Base-by-base conservation (phyloP, 805 yeast genomes). In the Candida coleopterorum region DNA sequence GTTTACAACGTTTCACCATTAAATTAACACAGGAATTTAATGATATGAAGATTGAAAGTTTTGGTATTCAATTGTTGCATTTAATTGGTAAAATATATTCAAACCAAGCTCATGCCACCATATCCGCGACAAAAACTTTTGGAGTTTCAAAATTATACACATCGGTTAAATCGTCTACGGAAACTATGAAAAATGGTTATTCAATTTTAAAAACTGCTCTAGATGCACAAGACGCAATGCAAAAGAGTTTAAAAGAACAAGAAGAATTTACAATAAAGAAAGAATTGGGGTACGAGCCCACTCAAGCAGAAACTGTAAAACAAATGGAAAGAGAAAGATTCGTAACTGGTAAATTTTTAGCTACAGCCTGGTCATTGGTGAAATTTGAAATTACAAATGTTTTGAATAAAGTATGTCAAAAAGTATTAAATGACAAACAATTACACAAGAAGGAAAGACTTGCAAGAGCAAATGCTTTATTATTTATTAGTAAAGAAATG, bases 281-380 rank as follows among this genome's bases (percentile, higher is more conserved):
- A n/a, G 63, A 57, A 27, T 50, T 53, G 6, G 68, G 65, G 3
- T 52, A 33, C 7, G 58, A 55, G 35, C 47, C 55, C 8, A 49
- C 65, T 4, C 60, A 52, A 9, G 74, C 70, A 20, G 77, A 62
- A 32, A 44, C 42, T 37, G 36, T 42, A 29, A 48, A 56, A 39
- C 62, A 59, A 37, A 87, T 80, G 1, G 93, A 87, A 53, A 75
- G 84, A 62, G 96, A 90, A 52, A 74, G 87, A 34, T 64, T 76
- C 39, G 74, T 90, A 44, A 79, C 87, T 37, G 97, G 98, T 17
- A 93, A 90, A 57, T 75, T 93, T 16, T 70, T 93, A 34, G 90
- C 93, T 6, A 88, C 96, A 1, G 94, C 95, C 14, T 93, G 99
- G 99, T 85, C 85, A 16, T 85, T 95, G 26, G 86, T 96, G 15